phyloP scores from a whole-genome alignment of 768 basidiomycete genomes.

The Suillus bovinus region DNA sequence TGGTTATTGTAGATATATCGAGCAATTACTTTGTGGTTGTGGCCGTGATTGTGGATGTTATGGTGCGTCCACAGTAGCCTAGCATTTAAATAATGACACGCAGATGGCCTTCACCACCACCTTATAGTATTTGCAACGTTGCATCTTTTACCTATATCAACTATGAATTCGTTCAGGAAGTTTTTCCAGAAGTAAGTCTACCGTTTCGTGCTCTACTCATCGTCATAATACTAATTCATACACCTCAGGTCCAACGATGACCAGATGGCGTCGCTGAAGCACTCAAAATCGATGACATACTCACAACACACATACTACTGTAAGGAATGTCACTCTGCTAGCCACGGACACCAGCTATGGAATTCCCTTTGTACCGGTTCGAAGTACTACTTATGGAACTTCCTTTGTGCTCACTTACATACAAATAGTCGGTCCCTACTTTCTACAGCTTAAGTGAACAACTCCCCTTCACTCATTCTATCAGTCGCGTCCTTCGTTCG shows the following conservation, averaged over 20 bases:
- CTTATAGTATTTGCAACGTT: neutral
- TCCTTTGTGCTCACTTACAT: too few species aligned
- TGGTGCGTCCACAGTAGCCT: conserved; percentile 1
- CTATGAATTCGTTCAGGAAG: neutral
- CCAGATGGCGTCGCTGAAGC: conserved; percentile 7
- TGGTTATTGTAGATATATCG: neutral
- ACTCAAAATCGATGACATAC: conserved; percentile 17
- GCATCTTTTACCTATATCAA: neutral
- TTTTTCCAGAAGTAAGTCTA: conserved; percentile 12
- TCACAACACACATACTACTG: too few species aligned
- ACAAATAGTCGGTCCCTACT: too few species aligned
- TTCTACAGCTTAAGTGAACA: too few species aligned
- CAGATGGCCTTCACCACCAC: neutral
- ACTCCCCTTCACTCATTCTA: too few species aligned
- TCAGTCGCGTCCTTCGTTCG: too few species aligned
- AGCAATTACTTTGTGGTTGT: neutral
- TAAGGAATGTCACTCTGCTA: too few species aligned
- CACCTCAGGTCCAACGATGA: conserved; percentile 9
- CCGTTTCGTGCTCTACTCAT: neutral
- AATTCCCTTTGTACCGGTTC: too few species aligned
- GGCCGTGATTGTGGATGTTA: neutral
- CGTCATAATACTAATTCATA: neutral
- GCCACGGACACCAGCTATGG: too few species aligned
- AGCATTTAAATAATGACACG: neutral
- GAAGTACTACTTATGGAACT: too few species aligned